Evolutionary conservation across 495 filamentous ascomycete genomes (phyloP).

Genomic region (Beverwykella pulmonaria): DNA sequence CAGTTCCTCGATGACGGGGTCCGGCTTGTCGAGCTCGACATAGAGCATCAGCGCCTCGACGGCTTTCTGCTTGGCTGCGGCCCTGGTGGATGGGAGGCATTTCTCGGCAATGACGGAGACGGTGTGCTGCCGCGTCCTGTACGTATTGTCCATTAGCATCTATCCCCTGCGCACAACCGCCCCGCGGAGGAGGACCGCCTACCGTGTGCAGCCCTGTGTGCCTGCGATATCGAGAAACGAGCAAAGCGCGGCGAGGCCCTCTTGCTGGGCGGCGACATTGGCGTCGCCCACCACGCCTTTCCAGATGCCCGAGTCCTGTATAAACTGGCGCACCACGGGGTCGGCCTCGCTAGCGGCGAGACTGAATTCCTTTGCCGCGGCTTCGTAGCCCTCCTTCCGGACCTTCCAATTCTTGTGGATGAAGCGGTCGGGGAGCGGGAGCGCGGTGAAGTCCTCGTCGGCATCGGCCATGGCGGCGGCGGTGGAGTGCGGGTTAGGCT

Average conservation of each 20-base stretch:
- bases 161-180: neutral
- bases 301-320: constrained; percentile 83
- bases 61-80: constrained; percentile 82
- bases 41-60: constrained; percentile 86
- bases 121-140: constrained; percentile 72
- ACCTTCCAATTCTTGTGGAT: constrained; percentile 98
- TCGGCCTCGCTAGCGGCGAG: constrained; percentile 83
- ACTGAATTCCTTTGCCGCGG: constrained; percentile 83
- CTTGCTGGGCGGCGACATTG: constrained; percentile 95
- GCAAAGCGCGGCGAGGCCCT: constrained; percentile 83
- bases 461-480: constrained; percentile 61
- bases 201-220: constrained; percentile 73
- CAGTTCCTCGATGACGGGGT: constrained; percentile 86
- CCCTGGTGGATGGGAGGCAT: constrained; percentile 80
- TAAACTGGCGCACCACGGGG: constrained; percentile 80
- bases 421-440: constrained; percentile 82
- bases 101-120: constrained; percentile 86
- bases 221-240: constrained; percentile 89
- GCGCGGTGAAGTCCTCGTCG: constrained; percentile 81
- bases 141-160: constrained; percentile 21
- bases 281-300: constrained; percentile 92
- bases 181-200: constrained; percentile 23
- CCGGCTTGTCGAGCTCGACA: constrained; percentile 85
- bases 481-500: constrained; percentile 2
- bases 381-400: constrained; percentile 92